A percentile compares a stretch with the other conserved stretches of the same genome.
Conservation (phyloP, 352 stramenopile species). For the Globisporangium nodosum region DNA sequence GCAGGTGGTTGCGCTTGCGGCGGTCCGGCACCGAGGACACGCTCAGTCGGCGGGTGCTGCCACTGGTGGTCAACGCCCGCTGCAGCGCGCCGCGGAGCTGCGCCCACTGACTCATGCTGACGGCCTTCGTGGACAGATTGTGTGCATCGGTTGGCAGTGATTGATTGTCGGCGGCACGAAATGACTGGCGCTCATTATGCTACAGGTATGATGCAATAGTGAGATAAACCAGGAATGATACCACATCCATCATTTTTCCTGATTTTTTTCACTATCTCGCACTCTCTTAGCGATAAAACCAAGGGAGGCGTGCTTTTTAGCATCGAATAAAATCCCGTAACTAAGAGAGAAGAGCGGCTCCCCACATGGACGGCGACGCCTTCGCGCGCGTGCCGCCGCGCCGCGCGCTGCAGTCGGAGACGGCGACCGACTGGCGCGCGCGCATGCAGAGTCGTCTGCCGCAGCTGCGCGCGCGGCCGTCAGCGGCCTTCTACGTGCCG, state of each 20-base stretch:
- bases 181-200: neutral
- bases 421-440: constrained; percentile 13
- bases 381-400: constrained; percentile 4
- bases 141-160: constrained; percentile 7
- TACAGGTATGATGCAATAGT: neutral
- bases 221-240: neutral
- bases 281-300: neutral
- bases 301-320: neutral
- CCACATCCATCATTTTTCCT: neutral
- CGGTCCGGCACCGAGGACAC: constrained; percentile 35
- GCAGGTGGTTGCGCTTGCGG: constrained; percentile 49
- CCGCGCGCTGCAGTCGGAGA: constrained; percentile 9
- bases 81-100: constrained; percentile 22
- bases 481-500: neutral
- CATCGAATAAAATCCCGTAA: no score
- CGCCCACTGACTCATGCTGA: constrained; percentile 36
- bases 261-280: neutral
- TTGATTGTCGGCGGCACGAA: no score
- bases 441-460: constrained; percentile 21
- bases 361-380: neutral
- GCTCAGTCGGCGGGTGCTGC: constrained; percentile 16
- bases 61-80: constrained; percentile 13
- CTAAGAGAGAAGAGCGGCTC: neutral
- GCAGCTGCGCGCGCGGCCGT: constrained; percentile 1
- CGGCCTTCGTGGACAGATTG: neutral